Conservation (phyloP, 257 asterid species). For the Capsicum pubescens region DNA sequence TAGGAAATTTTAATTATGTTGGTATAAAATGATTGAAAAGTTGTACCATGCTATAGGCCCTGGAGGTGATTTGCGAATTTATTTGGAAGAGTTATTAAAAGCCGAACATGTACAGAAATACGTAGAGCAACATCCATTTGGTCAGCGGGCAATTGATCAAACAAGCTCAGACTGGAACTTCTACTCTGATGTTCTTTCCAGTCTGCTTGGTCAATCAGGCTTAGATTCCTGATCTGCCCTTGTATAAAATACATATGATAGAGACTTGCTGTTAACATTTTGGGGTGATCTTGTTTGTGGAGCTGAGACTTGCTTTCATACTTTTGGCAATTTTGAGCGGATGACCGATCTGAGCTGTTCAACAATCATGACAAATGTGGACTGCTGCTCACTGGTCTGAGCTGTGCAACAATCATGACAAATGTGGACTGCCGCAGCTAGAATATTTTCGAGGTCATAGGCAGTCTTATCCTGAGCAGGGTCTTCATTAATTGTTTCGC, state of each 20-base stretch:
- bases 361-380: background rate
- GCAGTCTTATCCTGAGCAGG: background rate
- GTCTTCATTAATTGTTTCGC: background rate
- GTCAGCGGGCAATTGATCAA: slow-evolving; percentile 71
- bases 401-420: background rate
- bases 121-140: slow-evolving; percentile 74
- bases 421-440: background rate
- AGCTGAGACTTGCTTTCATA: background rate
- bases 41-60: slow-evolving; percentile 44
- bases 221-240: background rate
- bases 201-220: slow-evolving; percentile 32
- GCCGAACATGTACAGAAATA: slow-evolving; percentile 56
- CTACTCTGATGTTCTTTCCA: slow-evolving; percentile 64
- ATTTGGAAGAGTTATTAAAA: slow-evolving; percentile 64
- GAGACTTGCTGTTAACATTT: background rate
- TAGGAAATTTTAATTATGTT: background rate
- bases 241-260: background rate
- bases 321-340: background rate
- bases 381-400: background rate
- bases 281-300: background rate
- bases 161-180: slow-evolving; percentile 60
- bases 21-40: background rate
- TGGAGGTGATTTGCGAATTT: slow-evolving; percentile 77
- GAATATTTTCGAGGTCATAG: background rate
- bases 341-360: background rate